phyloP scores from a whole-genome alignment of 106 monocot species.

The Allium fistulosum region DNA sequence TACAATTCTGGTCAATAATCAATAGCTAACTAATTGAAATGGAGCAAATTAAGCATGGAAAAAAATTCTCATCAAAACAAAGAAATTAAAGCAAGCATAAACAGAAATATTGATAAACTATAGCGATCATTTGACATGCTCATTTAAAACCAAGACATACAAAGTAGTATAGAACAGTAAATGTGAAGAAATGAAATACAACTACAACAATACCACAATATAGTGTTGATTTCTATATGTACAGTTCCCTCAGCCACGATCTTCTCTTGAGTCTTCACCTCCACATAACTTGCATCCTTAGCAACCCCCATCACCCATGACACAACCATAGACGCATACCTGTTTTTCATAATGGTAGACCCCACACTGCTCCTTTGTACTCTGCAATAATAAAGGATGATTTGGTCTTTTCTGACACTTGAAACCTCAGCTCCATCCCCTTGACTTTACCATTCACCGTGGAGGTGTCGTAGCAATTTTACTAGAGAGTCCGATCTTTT shows the following conservation, averaged over 20 bases:
- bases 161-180: neutral
- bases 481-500: conserved; percentile 58
- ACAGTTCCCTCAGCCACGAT: conserved; percentile 27
- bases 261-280: conserved; percentile 58
- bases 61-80: too few relatives aligned
- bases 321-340: conserved; percentile 56
- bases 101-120: too few relatives aligned
- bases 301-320: conserved; percentile 71
- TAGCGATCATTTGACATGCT: neutral
- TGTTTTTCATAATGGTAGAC: conserved; percentile 70
- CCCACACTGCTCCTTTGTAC: conserved; percentile 72
- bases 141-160: neutral
- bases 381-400: conserved; percentile 63
- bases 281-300: conserved; percentile 51
- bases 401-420: conserved; percentile 80
- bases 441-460: conserved; percentile 72
- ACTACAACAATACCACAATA: too few relatives aligned
- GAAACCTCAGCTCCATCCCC: conserved; percentile 85
- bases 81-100: too few relatives aligned
- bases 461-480: conserved; percentile 56
- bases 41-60: too few relatives aligned
- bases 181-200: neutral
- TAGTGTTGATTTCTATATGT: neutral
- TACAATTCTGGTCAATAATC: too few relatives aligned
- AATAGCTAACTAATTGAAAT: too few relatives aligned